Base-by-base conservation (phyloP, 441 rosid genomes). In the Aquilaria agallochum region DNA sequence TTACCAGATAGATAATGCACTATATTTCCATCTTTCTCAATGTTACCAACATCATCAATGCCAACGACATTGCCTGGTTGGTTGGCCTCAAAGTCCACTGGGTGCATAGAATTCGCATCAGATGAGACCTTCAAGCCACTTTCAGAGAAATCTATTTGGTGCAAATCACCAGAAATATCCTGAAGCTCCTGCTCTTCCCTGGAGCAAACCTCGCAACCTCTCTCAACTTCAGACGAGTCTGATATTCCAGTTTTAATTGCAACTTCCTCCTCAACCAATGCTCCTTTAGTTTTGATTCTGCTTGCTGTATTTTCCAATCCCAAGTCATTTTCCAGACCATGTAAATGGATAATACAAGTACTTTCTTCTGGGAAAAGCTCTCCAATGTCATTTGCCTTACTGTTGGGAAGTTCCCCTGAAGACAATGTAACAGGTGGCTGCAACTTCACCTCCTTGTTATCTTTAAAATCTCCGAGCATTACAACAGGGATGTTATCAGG, bases 381-480 rank as follows among this genome's bases (percentile, higher is more conserved):
- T 65, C 54, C 62, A 31, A 42, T 65, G 70, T 77, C 76, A 56
- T 62, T 45, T 64, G 62, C 71, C 60, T 55, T 68, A 57, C 54
- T 74, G 54, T 55, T 64, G 53, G 52, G 50, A 68, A 61, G 49
- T 53, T 60, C 71, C 59, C 55, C 61, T 6, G 72, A 47, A 31
- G 58, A 73, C 40, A 50, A 59, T 50, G 59, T 52, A 50, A 65
- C 64, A 64, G 65, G 55, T 40, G 64, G 72, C 48, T 47, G 60
- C 2, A 56, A 44, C 59, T 74, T 74, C 59, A 66, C 50, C 47
- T 59, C 76, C 33, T 50, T 70, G 52, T 60, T 55, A 70, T 67
- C 81, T 70, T 80, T 82, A 72, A 68, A 76, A 47, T 68, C 88
- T 77, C 59, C 70, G 56, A 83, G 65, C 74, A 68, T 72, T 15